Evolutionary conservation across 495 filamentous ascomycete species (phyloP).

Genomic region (Penicillium turbatum): DNA sequence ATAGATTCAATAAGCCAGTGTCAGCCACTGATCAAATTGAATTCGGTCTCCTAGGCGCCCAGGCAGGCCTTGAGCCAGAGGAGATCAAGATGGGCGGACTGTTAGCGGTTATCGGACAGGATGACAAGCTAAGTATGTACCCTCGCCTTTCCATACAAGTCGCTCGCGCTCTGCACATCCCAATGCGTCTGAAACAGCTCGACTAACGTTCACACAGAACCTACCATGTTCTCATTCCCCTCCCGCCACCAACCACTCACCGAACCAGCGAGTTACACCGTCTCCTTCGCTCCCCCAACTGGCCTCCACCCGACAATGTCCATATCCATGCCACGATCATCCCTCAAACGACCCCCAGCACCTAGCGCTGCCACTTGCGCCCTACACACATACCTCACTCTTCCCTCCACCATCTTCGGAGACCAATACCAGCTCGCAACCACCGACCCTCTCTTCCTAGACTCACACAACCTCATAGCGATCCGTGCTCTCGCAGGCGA

Average conservation of each 20-base stretch:
- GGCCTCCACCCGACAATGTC: slow-evolving; percentile 87
- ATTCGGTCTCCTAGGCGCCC: slow-evolving; percentile 72
- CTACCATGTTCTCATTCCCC: slow-evolving; percentile 84
- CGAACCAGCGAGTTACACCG: slow-evolving; percentile 39
- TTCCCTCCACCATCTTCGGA: slow-evolving; percentile 78
- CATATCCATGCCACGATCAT: slow-evolving; percentile 42
- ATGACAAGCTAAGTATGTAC: slow-evolving; percentile 60
- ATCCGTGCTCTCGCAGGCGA: slow-evolving; percentile 69
- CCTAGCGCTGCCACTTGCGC: slow-evolving; percentile 52
- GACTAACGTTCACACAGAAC: slow-evolving; percentile 40
- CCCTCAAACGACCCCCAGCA: slow-evolving; percentile 31
- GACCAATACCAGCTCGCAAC: slow-evolving; percentile 79
- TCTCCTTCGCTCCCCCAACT: slow-evolving; percentile 60
- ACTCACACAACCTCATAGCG: slow-evolving; percentile 67
- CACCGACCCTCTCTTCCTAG: slow-evolving; percentile 62
- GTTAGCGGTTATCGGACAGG: slow-evolving; percentile 72
- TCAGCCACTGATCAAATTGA: slow-evolving; percentile 55
- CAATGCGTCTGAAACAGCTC: background rate
- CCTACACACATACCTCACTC: slow-evolving; percentile 77
- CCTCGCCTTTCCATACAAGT: background rate
- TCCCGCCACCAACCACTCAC: slow-evolving; percentile 69
- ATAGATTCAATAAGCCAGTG: slow-evolving; percentile 37
- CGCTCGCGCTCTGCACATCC: background rate
- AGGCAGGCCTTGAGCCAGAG: slow-evolving; percentile 59
- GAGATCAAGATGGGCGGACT: slow-evolving; percentile 76